Base-by-base conservation (phyloP, 495 filamentous ascomycete species). In the Geoglossum glabrum region DNA sequence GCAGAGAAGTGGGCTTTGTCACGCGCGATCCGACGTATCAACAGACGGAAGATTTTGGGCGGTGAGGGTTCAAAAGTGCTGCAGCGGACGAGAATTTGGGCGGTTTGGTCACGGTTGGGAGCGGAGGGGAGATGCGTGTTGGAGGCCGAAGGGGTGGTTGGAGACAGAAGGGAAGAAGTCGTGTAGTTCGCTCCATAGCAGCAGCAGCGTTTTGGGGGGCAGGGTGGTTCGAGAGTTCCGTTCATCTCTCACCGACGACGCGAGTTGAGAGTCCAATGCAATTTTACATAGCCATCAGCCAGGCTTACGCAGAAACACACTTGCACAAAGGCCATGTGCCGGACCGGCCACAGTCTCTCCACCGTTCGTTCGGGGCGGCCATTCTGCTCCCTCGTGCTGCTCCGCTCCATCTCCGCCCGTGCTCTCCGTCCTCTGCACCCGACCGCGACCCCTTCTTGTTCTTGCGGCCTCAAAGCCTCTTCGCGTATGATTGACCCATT, bases 401-500 rank as follows among this genome's bases (percentile, higher is more conserved):
- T 40, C 36, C 17, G 31, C 27, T 25, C 50, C 50, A 30, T 13
- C 19, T 51, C 8, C 47, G 47, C 47, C 47, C 47, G 8, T 54
- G 27, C 50, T 30, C 19, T 28, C 1, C n/a, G n/a, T n/a, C 13
- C 15, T 15, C 19, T 28, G 31, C 50, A 19, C 36, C 36, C 36
- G 36, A 40, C 36, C 36, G 46, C 17, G 3, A 50, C 46, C 46
- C 46, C 46, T 28, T 50, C 26, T 28, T 50, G 21, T 25, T 28
- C 26, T 21, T 50, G 10, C 26, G 46, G 26, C n/a, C n/a, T n/a
- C n/a, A n/a, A 50, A 50, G 46, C 46, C 36, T 50, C 26, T 50
- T 50, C 46, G 46, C 46, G 46, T 50, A 50, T 50, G 46, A 50
- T 50, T 50, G 46, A 50, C 43, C 43, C 43, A 25, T 47, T 47